phyloP scores from a whole-genome alignment of 2,329 filamentous ascomycete genomes.

The Trichoderma polysporum region DNA sequence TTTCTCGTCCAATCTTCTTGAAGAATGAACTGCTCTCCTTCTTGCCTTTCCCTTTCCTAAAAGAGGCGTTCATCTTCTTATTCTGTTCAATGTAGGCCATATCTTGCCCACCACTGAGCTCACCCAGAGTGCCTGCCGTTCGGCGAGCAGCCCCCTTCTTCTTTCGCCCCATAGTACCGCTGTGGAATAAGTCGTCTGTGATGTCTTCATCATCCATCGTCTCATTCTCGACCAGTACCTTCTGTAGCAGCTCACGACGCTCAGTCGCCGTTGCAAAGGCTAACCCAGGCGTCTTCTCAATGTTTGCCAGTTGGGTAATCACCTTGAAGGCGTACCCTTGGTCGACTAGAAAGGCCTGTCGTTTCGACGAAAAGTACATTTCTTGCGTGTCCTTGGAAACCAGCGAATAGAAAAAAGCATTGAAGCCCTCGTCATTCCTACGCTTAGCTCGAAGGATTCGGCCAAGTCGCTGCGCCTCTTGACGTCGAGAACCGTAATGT shows the following conservation, averaged over 20 bases:
- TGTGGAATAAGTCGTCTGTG: conserved; percentile 43
- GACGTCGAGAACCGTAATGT: conserved; percentile 93
- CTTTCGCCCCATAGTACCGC: conserved; percentile 47
- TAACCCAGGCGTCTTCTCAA: conserved; percentile 78
- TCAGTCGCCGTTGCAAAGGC: conserved; percentile 78
- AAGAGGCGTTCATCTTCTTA: conserved; percentile 59
- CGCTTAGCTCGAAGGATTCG: conserved; percentile 93
- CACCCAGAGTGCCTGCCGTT: conserved; percentile 80
- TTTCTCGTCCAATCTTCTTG: conserved; percentile 45
- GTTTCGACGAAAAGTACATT: conserved; percentile 96
- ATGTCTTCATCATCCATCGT: conserved; percentile 71
- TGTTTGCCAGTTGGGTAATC: conserved; percentile 90
- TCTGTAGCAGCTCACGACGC: conserved; percentile 80
- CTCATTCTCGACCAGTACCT: conserved; percentile 86
- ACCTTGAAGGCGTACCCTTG: conserved; percentile 99
- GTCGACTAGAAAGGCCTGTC: conserved; percentile 95
- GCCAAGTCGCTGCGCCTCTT: conserved; percentile 91
- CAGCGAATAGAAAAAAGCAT: conserved; percentile 97
- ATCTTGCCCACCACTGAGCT: conserved; percentile 86
- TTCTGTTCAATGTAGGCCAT: conserved; percentile 96
- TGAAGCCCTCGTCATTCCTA: conserved; percentile 96
- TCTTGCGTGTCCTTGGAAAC: conserved; percentile 97
- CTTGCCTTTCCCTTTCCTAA: conserved; percentile 41
- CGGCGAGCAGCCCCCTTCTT: conserved; percentile 65
- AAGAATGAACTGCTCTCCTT: conserved; percentile 43